Conservation (phyloP, 176 grass and related monocot species). For the Lolium multiflorum region DNA sequence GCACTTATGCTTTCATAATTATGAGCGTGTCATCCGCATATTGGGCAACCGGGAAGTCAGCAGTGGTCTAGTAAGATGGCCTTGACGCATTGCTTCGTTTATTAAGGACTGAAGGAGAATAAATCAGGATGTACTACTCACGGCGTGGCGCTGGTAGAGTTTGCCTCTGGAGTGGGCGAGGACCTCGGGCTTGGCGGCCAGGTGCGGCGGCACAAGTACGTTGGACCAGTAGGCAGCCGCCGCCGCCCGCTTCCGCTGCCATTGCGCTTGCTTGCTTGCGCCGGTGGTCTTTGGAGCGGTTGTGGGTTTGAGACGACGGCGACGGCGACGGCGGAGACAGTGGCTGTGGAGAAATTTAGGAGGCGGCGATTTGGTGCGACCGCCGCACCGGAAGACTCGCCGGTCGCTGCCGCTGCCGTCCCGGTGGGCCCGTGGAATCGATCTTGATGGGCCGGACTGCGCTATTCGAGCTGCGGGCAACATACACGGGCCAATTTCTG, state of each 20-base stretch:
- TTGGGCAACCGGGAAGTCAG: no score
- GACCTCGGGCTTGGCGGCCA: constrained; percentile 42
- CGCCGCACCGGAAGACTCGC: not conserved
- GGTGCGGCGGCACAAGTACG: constrained; percentile 10
- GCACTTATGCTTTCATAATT: no score
- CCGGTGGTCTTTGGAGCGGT: not conserved
- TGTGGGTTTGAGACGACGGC: not conserved
- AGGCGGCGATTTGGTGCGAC: not conserved
- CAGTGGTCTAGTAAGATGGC: no score
- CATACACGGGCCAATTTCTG: no score
- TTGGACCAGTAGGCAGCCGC: constrained; percentile 58
- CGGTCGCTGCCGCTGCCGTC: not conserved
- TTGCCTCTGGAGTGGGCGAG: no score
- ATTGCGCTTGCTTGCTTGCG: not conserved
- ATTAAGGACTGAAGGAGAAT: no score
- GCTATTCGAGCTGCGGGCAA: no score
- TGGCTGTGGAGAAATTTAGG: not conserved
- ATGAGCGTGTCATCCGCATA: no score
- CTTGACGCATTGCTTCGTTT: no score
- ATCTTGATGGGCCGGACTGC: not conserved
- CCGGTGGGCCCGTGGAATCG: not conserved
- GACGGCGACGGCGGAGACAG: not conserved
- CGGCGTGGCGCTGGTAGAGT: no score
- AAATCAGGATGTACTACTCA: not conserved
- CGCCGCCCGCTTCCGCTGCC: not conserved